Percentiles rank a stretch among this genome's conserved stretches.
These are phyloP conservation scores for Luffa acutangula DNA, from an alignment of 306 rosid genomes.

Conservation along the genomic window DNA sequence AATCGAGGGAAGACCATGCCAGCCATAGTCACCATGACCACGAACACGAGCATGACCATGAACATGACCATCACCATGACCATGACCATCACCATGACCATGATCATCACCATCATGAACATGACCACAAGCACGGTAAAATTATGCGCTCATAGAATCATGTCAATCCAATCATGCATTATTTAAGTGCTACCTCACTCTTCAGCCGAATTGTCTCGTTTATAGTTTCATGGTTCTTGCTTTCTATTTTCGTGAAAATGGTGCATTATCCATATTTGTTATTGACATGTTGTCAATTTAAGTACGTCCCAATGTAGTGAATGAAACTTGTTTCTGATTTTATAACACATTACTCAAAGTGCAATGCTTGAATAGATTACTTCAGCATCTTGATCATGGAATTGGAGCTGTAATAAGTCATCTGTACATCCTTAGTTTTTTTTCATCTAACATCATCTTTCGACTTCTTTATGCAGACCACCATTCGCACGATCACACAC, in stretches of 20 bases:
- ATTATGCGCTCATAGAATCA: background rate
- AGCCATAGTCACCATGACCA: constrained; percentile 33
- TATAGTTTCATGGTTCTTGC: background rate
- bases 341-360: background rate
- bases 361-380: background rate
- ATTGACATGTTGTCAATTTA: background rate
- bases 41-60: constrained; percentile 13
- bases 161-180: background rate
- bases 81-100: constrained; percentile 28
- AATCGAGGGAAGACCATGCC: constrained; percentile 55
- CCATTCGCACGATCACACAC: constrained; percentile 75
- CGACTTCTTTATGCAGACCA: constrained; percentile 39
- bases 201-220: background rate
- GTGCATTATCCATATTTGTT: background rate
- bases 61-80: constrained; percentile 25
- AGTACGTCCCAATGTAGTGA: background rate
- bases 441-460: background rate
- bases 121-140: constrained; percentile 74
- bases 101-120: constrained; percentile 32
- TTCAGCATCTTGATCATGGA: background rate
- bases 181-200: background rate
- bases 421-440: background rate
- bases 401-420: background rate
- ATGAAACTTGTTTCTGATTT: background rate
- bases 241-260: background rate